These are phyloP conservation scores for Astraeus odoratus DNA, from an alignment of 768 basidiomycete species.

Conservation along the genomic window DNA sequence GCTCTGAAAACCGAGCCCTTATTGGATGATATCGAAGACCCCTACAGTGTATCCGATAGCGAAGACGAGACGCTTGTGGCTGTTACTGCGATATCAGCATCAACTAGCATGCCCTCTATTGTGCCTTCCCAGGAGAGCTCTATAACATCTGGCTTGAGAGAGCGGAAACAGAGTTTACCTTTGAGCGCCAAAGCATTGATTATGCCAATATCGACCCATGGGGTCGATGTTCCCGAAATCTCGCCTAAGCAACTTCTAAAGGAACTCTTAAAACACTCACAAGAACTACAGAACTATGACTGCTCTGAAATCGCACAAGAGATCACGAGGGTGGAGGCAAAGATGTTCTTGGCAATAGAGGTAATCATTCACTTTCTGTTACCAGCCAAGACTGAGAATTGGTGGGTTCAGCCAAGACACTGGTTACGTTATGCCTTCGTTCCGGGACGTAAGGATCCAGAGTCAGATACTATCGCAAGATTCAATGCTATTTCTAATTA, in stretches of 20 bases:
- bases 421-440: slow-evolving; percentile 78
- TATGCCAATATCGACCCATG: slow-evolving; percentile 25
- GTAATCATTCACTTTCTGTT: slow-evolving; percentile 34
- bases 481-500: slow-evolving; percentile 79
- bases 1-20: slow-evolving; percentile 58
- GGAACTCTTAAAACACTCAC: slow-evolving; percentile 52
- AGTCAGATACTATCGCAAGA: slow-evolving; percentile 61
- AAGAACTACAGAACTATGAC: slow-evolving; percentile 50
- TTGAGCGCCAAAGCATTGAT: slow-evolving; percentile 40
- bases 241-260: slow-evolving; percentile 54
- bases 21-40: slow-evolving; percentile 58
- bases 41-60: slow-evolving; percentile 46
- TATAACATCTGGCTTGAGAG: slow-evolving; percentile 32
- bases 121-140: slow-evolving; percentile 18
- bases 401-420: slow-evolving; percentile 62
- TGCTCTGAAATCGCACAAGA: slow-evolving; percentile 74
- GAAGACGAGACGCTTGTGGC: slow-evolving; percentile 34
- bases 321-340: slow-evolving; percentile 70
- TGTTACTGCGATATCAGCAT: slow-evolving; percentile 28
- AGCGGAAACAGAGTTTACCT: slow-evolving; percentile 67
- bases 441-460: slow-evolving; percentile 56
- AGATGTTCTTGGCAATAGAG: slow-evolving; percentile 68
- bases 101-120: slow-evolving; percentile 17
- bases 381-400: not conserved
- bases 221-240: slow-evolving; percentile 31